Evolutionary conservation across 2,329 filamentous ascomycete species (phyloP).

Genomic region (Fusarium sp.): DNA sequence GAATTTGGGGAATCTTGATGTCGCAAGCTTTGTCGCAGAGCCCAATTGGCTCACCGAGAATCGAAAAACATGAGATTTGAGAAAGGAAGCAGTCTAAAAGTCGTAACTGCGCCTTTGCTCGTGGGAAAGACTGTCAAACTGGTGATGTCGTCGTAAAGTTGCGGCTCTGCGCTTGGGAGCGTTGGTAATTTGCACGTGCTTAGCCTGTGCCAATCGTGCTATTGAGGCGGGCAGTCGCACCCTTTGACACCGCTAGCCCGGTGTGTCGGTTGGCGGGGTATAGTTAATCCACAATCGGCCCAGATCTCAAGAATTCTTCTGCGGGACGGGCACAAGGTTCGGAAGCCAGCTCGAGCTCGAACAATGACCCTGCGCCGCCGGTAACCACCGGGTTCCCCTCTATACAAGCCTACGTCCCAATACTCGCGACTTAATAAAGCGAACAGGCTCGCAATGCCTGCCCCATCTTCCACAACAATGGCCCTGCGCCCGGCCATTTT

Average conservation of each 20-base stretch:
- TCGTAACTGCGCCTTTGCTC: constrained; percentile 6
- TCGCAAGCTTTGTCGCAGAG: constrained; percentile 33
- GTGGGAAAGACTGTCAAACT: background rate
- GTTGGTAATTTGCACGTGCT: constrained; percentile 26
- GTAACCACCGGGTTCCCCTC: constrained; percentile 41
- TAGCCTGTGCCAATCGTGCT: constrained; percentile 17
- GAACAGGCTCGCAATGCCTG: constrained; percentile 33
- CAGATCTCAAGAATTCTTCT: constrained; percentile 48
- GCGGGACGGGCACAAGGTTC: constrained; percentile 8
- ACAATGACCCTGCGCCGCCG: constrained; percentile 48
- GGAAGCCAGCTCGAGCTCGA: constrained; percentile 34
- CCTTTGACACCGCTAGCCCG: constrained; percentile 16
- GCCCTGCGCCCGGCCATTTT: constrained; percentile 45
- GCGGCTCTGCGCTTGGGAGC: constrained; percentile 6
- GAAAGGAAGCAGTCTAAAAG: background rate
- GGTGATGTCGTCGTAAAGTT: constrained; percentile 16
- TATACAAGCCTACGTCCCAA: constrained; percentile 10
- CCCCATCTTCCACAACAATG: constrained; percentile 34
- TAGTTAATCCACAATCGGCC: constrained; percentile 45
- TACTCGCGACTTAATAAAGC: background rate
- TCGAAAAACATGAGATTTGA: constrained; percentile 42
- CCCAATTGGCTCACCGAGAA: constrained; percentile 52
- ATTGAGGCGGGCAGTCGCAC: background rate
- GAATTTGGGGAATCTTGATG: constrained; percentile 1
- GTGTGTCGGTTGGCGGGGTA: constrained; percentile 25